Evolutionary conservation across 2,329 filamentous ascomycete species (phyloP).

Genomic region (Cladosporium velox): DNA sequence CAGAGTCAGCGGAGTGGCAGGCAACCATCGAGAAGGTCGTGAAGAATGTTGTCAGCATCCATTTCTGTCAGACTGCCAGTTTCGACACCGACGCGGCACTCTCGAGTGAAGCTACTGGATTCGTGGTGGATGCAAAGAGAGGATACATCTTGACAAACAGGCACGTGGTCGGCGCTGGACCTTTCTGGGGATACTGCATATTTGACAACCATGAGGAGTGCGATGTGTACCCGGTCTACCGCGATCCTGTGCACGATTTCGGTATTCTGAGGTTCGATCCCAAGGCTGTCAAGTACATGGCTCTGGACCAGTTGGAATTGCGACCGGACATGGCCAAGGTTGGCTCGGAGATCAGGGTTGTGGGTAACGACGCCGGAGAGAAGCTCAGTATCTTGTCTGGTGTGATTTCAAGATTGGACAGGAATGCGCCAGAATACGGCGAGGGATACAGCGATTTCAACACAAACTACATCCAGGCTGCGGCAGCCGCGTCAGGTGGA

Average conservation of each 20-base stretch:
- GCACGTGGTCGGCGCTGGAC: conserved; percentile 91
- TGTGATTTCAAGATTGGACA: conserved; percentile 91
- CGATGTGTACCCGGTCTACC: conserved; percentile 94
- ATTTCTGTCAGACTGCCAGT: conserved; percentile 96
- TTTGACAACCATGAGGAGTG: conserved; percentile 98
- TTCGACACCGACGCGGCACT: conserved; percentile 97
- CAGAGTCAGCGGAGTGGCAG: conserved; percentile 86
- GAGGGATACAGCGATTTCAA: conserved; percentile 99
- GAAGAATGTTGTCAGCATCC: conserved; percentile 94
- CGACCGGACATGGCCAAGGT: conserved; percentile 84
- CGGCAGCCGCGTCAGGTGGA: conserved; percentile 92
- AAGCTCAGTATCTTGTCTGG: conserved; percentile 97
- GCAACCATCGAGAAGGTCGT: conserved; percentile 93
- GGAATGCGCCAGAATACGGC: conserved; percentile 96
- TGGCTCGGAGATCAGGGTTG: conserved; percentile 91
- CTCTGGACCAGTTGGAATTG: conserved; percentile 74
- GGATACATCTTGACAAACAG: conserved; percentile 65
- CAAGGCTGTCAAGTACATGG: conserved; percentile 96
- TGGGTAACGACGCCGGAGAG: conserved; percentile 97
- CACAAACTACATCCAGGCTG: conserved; percentile 94
- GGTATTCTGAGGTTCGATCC: conserved; percentile 96
- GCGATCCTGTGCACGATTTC: conserved; percentile 97
- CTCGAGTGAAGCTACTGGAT: conserved; percentile 94
- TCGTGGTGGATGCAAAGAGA: conserved; percentile 91
- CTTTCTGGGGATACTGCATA: conserved; percentile 97